phyloP scores from a whole-genome alignment of 2,329 filamentous ascomycete genomes.

The Arthroderma sp. region DNA sequence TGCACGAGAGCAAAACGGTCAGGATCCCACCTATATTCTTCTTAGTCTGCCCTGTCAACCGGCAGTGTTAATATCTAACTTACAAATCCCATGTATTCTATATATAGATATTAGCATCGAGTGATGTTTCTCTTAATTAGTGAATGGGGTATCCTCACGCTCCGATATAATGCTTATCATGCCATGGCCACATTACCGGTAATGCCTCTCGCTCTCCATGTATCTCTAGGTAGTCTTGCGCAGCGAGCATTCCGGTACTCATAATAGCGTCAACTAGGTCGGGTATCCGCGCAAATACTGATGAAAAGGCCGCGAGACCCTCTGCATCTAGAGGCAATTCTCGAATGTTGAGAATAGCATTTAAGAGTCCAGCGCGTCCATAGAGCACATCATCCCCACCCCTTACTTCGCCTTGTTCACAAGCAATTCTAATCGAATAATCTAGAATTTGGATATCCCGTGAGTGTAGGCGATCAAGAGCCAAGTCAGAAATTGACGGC shows the following conservation, averaged over 20 bases:
- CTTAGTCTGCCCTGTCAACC: neutral
- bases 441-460: constrained; percentile 19
- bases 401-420: constrained; percentile 18
- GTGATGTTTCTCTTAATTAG: no score
- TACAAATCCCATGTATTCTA: constrained; percentile 14
- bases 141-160: constrained; percentile 19
- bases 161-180: constrained; percentile 24
- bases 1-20: constrained; percentile 23
- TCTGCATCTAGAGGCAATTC: constrained; percentile 14
- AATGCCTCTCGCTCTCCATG: constrained; percentile 20
- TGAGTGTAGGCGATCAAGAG: constrained; percentile 11
- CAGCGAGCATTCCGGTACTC: constrained; percentile 20
- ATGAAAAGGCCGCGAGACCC: constrained; percentile 12
- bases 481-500: constrained; percentile 4
- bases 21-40: constrained; percentile 22
- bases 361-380: constrained; percentile 27
- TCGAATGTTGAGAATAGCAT: constrained; percentile 23
- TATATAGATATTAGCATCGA: neutral
- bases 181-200: constrained; percentile 30
- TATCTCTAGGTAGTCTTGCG: constrained; percentile 17
- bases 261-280: constrained; percentile 22
- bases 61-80: constrained; percentile 1
- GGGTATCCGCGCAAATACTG: constrained; percentile 19
- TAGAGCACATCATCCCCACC: constrained; percentile 28
- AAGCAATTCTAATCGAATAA: constrained; percentile 18